These are phyloP conservation scores for Phlebiopsis gigantea DNA, from an alignment of 768 basidiomycete genomes.

Conservation along the genomic window DNA sequence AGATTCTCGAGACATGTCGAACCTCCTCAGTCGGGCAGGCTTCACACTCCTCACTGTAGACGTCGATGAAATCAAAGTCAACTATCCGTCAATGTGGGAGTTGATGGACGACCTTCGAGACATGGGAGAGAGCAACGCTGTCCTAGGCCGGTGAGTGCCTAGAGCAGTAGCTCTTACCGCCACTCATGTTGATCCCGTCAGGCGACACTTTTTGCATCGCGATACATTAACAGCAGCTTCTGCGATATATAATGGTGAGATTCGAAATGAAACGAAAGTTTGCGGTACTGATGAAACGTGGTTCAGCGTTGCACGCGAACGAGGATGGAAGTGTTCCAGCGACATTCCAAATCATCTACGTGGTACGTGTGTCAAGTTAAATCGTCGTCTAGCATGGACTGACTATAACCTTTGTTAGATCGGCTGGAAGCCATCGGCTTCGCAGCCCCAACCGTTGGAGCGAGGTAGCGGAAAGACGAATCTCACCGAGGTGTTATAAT, in stretches of 20 bases:
- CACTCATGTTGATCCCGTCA: conserved; percentile 21
- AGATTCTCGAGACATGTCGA: conserved; percentile 94
- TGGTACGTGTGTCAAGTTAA: conserved; percentile 45
- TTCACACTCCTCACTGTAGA: conserved; percentile 94
- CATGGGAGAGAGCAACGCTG: conserved; percentile 96
- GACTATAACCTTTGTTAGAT: conserved; percentile 40
- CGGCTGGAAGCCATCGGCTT: conserved; percentile 75
- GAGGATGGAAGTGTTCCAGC: conserved; percentile 85
- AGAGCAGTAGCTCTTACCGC: background rate
- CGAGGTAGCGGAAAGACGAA: conserved; percentile 57
- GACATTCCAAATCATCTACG: conserved; percentile 94
- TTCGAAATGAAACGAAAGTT: background rate
- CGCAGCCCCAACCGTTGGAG: conserved; percentile 60
- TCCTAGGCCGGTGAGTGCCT: conserved; percentile 65
- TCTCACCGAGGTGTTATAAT: conserved; percentile 54
- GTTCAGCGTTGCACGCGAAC: conserved; percentile 56
- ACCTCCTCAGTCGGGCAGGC: conserved; percentile 86
- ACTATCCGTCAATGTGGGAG: conserved; percentile 95
- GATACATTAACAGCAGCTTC: conserved; percentile 90
- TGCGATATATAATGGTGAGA: conserved; percentile 91
- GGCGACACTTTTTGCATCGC: conserved; percentile 64
- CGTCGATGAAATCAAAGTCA: conserved; percentile 85
- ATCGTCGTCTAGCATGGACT: background rate
- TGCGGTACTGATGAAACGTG: background rate
- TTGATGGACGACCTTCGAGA: conserved; percentile 87